phyloP scores from a whole-genome alignment of 2,329 filamentous ascomycete species.

The Claviceps paspali region DNA sequence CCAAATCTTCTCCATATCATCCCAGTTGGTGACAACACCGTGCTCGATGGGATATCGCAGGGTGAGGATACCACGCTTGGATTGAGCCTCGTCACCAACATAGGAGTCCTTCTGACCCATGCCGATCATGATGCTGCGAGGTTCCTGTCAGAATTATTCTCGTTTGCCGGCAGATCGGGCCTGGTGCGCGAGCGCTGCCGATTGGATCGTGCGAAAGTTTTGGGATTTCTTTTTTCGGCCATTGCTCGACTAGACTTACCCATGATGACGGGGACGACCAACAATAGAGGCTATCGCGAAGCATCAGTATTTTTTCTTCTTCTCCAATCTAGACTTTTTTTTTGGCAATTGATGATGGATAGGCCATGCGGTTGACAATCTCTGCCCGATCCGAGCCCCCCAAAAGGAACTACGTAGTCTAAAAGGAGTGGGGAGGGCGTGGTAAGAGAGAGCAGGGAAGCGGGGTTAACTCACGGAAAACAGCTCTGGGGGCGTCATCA shows the following conservation, averaged over 20 bases:
- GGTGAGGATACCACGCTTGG: constrained; percentile 99
- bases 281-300: constrained; percentile 75
- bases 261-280: constrained; percentile 98
- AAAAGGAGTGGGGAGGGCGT: background rate
- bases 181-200: background rate
- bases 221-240: background rate
- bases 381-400: constrained; percentile 2
- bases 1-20: constrained; percentile 99
- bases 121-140: constrained; percentile 95
- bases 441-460: constrained; percentile 14
- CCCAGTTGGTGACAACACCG: constrained; percentile 99
- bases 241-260: constrained; percentile 46
- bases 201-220: background rate
- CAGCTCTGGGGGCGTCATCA: constrained; percentile 99
- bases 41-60: constrained; percentile 99
- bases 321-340: too few relatives aligned
- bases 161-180: background rate
- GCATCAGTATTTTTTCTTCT: constrained; percentile 24
- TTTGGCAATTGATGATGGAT: background rate
- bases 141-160: constrained; percentile 6
- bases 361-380: background rate
- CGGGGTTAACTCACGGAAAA: constrained; percentile 77
- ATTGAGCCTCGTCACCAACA: constrained; percentile 99
- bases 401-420: constrained; percentile 8
- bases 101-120: constrained; percentile 99